Evolutionary conservation across 768 basidiomycete genomes (phyloP).

Genomic region (Amanita molliuscula): DNA sequence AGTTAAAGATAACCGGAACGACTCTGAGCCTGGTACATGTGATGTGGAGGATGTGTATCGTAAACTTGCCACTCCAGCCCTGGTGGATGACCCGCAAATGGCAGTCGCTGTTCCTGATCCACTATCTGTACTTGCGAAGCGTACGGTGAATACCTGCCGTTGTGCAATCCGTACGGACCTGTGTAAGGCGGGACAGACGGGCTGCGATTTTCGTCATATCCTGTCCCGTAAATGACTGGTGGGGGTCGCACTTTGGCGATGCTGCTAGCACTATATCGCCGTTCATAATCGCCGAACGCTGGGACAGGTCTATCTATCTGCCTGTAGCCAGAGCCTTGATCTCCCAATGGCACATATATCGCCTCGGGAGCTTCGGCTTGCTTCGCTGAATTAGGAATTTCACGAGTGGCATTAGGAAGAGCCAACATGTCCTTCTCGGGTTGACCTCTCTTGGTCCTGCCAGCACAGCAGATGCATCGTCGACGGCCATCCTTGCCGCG

Average conservation of each 20-base stretch:
- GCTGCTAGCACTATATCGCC: not conserved
- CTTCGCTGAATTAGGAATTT: not conserved
- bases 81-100: not conserved
- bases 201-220: not conserved
- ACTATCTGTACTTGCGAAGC: not conserved
- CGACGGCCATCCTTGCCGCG: constrained; percentile 10
- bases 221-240: not conserved
- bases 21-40: not conserved
- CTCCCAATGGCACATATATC: constrained; percentile 2
- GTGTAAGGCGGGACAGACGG: not conserved
- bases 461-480: constrained; percentile 8
- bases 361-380: not conserved
- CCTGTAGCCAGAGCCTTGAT: not conserved
- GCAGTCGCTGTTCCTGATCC: not conserved
- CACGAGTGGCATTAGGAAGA: not conserved
- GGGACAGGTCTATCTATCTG: not conserved
- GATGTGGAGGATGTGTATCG: constrained; percentile 3
- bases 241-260: not conserved
- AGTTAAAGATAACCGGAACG: not conserved
- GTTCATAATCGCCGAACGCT: not conserved
- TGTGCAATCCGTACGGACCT: not conserved
- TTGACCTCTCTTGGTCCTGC: constrained; percentile 8
- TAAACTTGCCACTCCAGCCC: not conserved
- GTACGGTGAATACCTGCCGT: not conserved
- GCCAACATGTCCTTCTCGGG: constrained; percentile 15